Percentiles rank a stretch among this genome's conserved stretches.
phyloP scores from a whole-genome alignment of 2,329 filamentous ascomycete species.

The Fusarium odoratissimum region DNA sequence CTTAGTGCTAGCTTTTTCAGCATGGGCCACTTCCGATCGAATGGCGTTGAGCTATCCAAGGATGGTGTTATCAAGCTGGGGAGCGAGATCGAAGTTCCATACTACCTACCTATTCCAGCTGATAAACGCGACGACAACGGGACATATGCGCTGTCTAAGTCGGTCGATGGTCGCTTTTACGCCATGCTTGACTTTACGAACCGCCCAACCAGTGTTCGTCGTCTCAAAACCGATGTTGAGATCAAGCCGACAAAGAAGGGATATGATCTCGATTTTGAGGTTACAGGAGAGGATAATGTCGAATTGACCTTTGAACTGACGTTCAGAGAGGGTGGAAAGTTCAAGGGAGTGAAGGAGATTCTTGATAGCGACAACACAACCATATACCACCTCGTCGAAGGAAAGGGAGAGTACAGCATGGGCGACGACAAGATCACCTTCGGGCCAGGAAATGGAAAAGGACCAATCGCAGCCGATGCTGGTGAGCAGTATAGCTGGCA shows the following conservation, averaged over 20 bases:
- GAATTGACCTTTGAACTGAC: conserved; percentile 26
- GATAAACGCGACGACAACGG: conserved; percentile 8
- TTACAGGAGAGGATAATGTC: conserved; percentile 22
- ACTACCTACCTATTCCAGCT: conserved; percentile 15
- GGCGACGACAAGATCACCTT: neutral
- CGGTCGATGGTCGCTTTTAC: conserved; percentile 16
- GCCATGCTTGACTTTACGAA: conserved; percentile 23
- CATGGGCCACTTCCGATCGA: conserved; percentile 31
- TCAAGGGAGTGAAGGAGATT: conserved; percentile 10
- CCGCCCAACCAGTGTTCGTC: conserved; percentile 6
- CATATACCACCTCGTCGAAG: neutral
- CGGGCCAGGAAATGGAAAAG: conserved; percentile 1
- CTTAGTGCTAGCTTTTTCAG: conserved; percentile 29
- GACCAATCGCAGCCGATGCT: conserved; percentile 3
- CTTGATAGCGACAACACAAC: conserved; percentile 16
- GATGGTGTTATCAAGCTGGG: neutral
- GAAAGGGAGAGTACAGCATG: conserved; percentile 6
- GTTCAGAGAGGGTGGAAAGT: conserved; percentile 15
- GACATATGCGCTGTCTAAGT: conserved; percentile 8
- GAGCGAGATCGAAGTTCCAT: conserved; percentile 17
- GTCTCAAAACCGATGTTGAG: conserved; percentile 19
- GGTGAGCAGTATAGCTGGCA: conserved; percentile 26
- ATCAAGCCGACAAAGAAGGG: conserved; percentile 5
- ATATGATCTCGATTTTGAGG: conserved; percentile 15
- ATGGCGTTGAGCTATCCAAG: conserved; percentile 3